A percentile compares a stretch with the other conserved stretches of the same genome.
phyloP scores from a whole-genome alignment of 768 basidiomycete genomes.

The Lactarius quietus region DNA sequence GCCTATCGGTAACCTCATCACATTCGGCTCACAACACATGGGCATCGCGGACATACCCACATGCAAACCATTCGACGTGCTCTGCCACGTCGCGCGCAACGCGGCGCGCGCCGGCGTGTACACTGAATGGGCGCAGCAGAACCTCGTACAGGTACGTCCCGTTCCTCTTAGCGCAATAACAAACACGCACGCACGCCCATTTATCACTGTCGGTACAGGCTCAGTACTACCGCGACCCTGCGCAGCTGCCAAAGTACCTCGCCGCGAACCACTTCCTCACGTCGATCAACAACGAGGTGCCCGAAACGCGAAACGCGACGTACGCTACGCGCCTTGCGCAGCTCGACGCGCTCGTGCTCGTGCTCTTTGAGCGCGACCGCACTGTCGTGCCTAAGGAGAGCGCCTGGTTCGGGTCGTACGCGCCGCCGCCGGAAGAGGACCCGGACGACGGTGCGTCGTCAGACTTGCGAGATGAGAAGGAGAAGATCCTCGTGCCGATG shows the following conservation, averaged over 20 bases:
- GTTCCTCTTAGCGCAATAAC: neutral
- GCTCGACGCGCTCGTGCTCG: slow-evolving; percentile 65
- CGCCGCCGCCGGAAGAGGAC: slow-evolving; percentile 37
- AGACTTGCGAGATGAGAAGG: slow-evolving; percentile 3
- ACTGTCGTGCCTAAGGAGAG: slow-evolving; percentile 84
- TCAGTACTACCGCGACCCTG: slow-evolving; percentile 81
- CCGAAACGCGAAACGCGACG: slow-evolving; percentile 49
- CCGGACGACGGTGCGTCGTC: slow-evolving; percentile 27
- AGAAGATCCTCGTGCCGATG: slow-evolving; percentile 61
- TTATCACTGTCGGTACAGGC: slow-evolving; percentile 48
- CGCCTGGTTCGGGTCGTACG: slow-evolving; percentile 81
- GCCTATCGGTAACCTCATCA: slow-evolving; percentile 74
- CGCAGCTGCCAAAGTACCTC: slow-evolving; percentile 55
- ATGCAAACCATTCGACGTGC: slow-evolving; percentile 56
- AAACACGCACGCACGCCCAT: neutral
- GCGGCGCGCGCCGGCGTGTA: slow-evolving; percentile 65
- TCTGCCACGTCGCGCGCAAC: slow-evolving; percentile 65
- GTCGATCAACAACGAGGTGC: slow-evolving; percentile 75
- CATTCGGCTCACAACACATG: slow-evolving; percentile 87
- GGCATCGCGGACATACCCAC: slow-evolving; percentile 72
- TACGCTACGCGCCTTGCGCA: slow-evolving; percentile 59
- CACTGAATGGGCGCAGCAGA: slow-evolving; percentile 67
- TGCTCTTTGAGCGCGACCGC: slow-evolving; percentile 67
- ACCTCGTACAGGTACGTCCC: slow-evolving; percentile 62
- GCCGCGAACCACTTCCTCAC: slow-evolving; percentile 62